Base-by-base conservation (phyloP, 176 grass and related monocot genomes). In the Bonia amplexicaulis region DNA sequence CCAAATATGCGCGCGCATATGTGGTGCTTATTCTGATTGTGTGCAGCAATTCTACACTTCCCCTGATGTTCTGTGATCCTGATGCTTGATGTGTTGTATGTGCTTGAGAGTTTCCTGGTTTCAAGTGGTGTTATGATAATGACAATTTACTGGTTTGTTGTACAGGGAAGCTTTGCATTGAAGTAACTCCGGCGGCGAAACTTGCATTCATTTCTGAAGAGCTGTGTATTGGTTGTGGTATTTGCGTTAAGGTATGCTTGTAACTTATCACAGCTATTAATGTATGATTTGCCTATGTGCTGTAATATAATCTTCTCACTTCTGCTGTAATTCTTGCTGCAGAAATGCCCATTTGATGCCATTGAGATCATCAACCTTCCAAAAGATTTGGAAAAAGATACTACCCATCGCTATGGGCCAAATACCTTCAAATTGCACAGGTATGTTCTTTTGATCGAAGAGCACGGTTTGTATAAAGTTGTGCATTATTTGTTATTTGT, bases 331-430 rank as follows among this genome's bases (percentile, higher is more conserved):
- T 81, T 27, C 51, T 41, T 80, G 45, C 51, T 78, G 51, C 86
- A 98, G 93, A 98, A 98, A 98, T 98, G 96, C 31, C 96, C 96
- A 14, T 98, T 98, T 82, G 91, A 94, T 53, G 91, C 96, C 22
- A 98, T 98, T 84, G 85, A 91, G n/a, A 98, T 98, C 66, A 94
- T 98, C 64, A 95, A 98, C 75, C 86, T 98, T 47, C 96, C 96
- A 39, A 95, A 98, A 75, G 91, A 95, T 68, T 54, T 98, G 82
- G 96, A 87, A 54, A 98, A 98, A 78, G 96, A 95, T 70, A 95
- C 96, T 59, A 95, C 93, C 33, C 96, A 98, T 63, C 89, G 93
- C 41, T 98, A 95, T 91, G 93, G 96, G 26, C 91, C 96, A 48
- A 98, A 98, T 74, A 92, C 87, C 59, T 98, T 98, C 85, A 98